These are phyloP conservation scores for Pichia deserticola DNA, from an alignment of 805 yeast genomes.

Conservation along the genomic window DNA sequence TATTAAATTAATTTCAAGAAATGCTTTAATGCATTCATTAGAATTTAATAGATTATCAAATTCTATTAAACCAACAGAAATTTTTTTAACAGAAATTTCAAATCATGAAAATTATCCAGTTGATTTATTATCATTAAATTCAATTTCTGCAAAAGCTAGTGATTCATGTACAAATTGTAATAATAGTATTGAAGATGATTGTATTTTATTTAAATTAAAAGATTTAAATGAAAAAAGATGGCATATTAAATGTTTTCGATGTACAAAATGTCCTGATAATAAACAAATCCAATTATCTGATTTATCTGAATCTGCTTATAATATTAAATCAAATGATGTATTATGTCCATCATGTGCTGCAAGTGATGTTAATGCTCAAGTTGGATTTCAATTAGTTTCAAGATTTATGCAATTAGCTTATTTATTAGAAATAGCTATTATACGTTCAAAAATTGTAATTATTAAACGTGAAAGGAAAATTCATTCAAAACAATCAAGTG, in stretches of 20 bases:
- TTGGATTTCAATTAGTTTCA: conserved; percentile 57
- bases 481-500: conserved; percentile 2
- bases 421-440: conserved; percentile 75
- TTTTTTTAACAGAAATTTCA: conserved; percentile 49
- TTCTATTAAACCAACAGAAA: conserved; percentile 54
- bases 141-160: conserved; percentile 51
- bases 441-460: conserved; percentile 63
- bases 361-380: conserved; percentile 38
- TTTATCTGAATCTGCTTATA: conserved; percentile 39
- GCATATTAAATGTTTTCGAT: conserved; percentile 72
- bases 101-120: conserved; percentile 35
- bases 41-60: conserved; percentile 51
- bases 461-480: conserved; percentile 16
- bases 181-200: conserved; percentile 77
- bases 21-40: conserved; percentile 73
- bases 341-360: conserved; percentile 60
- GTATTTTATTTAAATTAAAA: conserved; percentile 44
- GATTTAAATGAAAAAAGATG: conserved; percentile 48
- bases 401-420: conserved; percentile 68
- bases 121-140: conserved; percentile 23
- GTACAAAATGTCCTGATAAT: conserved; percentile 44
- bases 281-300: conserved; percentile 1
- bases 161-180: conserved; percentile 71
- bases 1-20: conserved; percentile 73
- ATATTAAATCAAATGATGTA: conserved; percentile 30